Conservation (phyloP, 371 early-diverging fungal genomes). For the Mucor velutinosus region DNA sequence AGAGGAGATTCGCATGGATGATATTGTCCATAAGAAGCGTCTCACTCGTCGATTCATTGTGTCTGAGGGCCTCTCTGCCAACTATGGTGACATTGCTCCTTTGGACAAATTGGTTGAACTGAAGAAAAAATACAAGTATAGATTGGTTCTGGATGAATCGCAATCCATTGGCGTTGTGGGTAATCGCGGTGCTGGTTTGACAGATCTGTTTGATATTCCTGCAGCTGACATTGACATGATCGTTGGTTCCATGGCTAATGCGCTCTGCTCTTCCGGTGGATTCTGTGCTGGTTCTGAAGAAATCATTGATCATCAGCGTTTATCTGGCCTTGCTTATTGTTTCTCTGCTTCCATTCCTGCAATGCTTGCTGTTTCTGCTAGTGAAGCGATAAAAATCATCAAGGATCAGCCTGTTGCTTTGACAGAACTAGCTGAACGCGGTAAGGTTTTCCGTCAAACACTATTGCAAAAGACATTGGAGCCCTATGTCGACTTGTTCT, state of each 20-base stretch:
- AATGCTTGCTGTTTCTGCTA: conserved; percentile 88
- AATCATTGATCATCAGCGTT: conserved; percentile 93
- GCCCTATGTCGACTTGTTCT: conserved; percentile 49
- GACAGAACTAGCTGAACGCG: conserved; percentile 40
- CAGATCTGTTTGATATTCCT: conserved; percentile 82
- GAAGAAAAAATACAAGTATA: conserved; percentile 96
- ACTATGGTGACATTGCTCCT: conserved; percentile 92
- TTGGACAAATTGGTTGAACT: conserved; percentile 84
- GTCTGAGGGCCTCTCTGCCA: conserved; percentile 95
- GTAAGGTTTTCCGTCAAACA: conserved; percentile 34
- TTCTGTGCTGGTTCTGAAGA: conserved; percentile 93
- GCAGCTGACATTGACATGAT: conserved; percentile 92
- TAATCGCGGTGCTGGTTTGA: conserved; percentile 85
- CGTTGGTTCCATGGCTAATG: conserved; percentile 88
- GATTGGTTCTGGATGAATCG: conserved; percentile 97
- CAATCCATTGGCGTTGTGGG: conserved; percentile 95
- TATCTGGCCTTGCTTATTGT: conserved; percentile 93
- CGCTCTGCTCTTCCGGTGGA: conserved; percentile 92
- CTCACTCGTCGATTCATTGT: conserved; percentile 94
- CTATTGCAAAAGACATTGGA: conserved; percentile 44
- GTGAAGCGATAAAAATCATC: conserved; percentile 82
- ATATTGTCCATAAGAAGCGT: conserved; percentile 65
- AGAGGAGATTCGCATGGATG: conserved; percentile 71
- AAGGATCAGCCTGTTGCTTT: conserved; percentile 40
- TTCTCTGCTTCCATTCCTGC: conserved; percentile 99